Base-by-base conservation (phyloP, 2,329 filamentous ascomycete genomes). In the Didymella exigua region DNA sequence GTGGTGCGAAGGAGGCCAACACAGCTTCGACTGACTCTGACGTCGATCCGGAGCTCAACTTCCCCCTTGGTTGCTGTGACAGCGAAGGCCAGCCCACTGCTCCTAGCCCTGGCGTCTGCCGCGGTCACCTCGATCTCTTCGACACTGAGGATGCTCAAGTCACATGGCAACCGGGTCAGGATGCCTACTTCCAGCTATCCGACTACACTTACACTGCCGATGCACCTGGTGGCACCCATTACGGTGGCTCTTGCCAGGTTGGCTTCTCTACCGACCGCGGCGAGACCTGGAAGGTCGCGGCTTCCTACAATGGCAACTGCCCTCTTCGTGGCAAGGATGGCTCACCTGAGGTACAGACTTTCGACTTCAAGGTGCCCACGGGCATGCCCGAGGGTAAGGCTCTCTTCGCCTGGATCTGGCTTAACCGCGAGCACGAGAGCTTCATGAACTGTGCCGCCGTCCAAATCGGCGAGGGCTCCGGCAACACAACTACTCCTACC, bases 371-470 rank as follows among this genome's bases (percentile, higher is more conserved):
- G 5, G 74, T 81, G 4, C 79, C 79, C 0, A 67, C 60, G 13
- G 78, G 80, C 46, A 67, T 80, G 51, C 74, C 75, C 2, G 53
- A 67, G 5, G 78, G 78, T 8, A 63, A 71, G n/a, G 75, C 73
- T 11, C 59, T 81, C 14, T 81, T 81, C 54, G 75, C 73, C 1
- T 81, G 78, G 79, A 75, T 76, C 1, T 81, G 79, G 79, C 65
- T 79, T 40, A 81, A 81, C 48, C 75, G 79, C 23, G 78, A 80
- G 63, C 70, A 77, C 48, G 78, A 80, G 54, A 72, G 76, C 54
- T 77, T 76, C 58, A 77, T 77, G 74, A 77, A 76, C 48, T 81
- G 79, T 46, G 76, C 78, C 2, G 70, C 74, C 10, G 76, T 81
- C 23, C 74, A 73, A 6, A 80, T 81, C 51, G 67, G 66, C 6